Conservation (phyloP, 768 basidiomycete genomes). For the Tylopilus vinaceipallidus region DNA sequence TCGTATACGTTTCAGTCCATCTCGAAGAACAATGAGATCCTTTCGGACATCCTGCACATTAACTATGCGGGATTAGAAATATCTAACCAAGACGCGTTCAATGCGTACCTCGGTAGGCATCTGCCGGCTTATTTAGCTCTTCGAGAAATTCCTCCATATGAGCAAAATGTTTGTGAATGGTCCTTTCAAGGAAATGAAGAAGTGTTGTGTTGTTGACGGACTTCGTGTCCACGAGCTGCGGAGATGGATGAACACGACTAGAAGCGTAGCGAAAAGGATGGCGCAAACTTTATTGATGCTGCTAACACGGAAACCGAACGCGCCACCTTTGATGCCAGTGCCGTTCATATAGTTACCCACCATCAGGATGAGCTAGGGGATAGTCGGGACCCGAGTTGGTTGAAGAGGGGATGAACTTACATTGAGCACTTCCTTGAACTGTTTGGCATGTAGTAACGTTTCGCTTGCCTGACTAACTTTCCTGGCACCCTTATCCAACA, state of each 20-base stretch:
- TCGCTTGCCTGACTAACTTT: slow-evolving; percentile 82
- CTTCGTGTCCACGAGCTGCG: slow-evolving; percentile 94
- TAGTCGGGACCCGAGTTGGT: slow-evolving; percentile 2
- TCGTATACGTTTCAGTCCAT: slow-evolving; percentile 76
- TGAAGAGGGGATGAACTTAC: slow-evolving; percentile 42
- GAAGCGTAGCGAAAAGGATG: not conserved
- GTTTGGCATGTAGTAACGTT: slow-evolving; percentile 73
- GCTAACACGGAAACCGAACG: slow-evolving; percentile 94
- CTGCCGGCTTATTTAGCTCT: slow-evolving; percentile 85
- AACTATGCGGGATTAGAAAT: slow-evolving; percentile 45
- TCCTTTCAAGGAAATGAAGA: slow-evolving; percentile 90
- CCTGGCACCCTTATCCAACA: slow-evolving; percentile 62
- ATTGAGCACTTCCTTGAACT: slow-evolving; percentile 87
- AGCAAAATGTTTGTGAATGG: slow-evolving; percentile 83
- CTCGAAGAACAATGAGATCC: slow-evolving; percentile 66
- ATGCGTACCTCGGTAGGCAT: slow-evolving; percentile 81
- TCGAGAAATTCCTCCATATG: slow-evolving; percentile 86
- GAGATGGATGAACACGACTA: slow-evolving; percentile 1
- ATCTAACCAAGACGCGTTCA: not conserved
- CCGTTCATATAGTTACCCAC: slow-evolving; percentile 99
- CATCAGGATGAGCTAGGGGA: slow-evolving; percentile 75
- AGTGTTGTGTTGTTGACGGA: slow-evolving; percentile 92
- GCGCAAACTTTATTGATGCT: slow-evolving; percentile 88
- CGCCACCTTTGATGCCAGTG: slow-evolving; percentile 92
- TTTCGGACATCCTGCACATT: slow-evolving; percentile 86